Evolutionary conservation across 345 rosid species (phyloP).

Genomic region (Lagerstroemia speciosa): DNA sequence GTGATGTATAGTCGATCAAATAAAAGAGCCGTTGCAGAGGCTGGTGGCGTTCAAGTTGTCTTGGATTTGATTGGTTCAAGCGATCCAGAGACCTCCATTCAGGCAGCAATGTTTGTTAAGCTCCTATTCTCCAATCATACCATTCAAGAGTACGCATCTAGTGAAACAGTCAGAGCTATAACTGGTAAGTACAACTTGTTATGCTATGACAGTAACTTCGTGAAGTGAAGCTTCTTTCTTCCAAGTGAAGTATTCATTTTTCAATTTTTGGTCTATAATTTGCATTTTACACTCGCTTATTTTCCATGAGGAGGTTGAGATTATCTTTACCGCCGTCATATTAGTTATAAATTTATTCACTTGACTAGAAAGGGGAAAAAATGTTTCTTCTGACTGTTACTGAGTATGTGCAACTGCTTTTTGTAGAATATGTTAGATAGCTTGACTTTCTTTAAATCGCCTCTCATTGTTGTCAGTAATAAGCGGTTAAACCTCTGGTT

Average conservation of each 20-base stretch:
- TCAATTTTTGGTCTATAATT: not conserved
- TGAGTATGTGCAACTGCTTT: not conserved
- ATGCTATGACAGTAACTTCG: not conserved
- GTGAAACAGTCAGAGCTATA: conserved; percentile 96
- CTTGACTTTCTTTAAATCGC: not conserved
- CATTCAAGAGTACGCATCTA: conserved; percentile 98
- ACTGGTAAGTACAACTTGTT: conserved; percentile 52
- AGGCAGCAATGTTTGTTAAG: conserved; percentile 97
- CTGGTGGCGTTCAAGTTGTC: conserved; percentile 98
- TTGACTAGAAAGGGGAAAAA: not conserved
- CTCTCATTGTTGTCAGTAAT: not conserved
- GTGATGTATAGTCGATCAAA: conserved; percentile 93
- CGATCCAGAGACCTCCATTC: conserved; percentile 90
- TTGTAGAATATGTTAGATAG: not conserved
- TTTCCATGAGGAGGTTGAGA: not conserved
- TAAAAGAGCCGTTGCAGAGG: conserved; percentile 99
- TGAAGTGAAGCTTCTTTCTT: conserved; percentile 1
- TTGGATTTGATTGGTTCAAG: conserved; percentile 92
- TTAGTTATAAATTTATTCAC: not conserved
- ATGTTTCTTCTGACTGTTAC: not conserved
- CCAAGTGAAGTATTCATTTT: not conserved
- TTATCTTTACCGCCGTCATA: not conserved
- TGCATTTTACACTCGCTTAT: not conserved
- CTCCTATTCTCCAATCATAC: conserved; percentile 94
- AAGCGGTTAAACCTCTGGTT: not conserved